Evolutionary conservation across 1,284 basidiomycete genomes (phyloP).

Genomic region (Puccinia polysora): DNA sequence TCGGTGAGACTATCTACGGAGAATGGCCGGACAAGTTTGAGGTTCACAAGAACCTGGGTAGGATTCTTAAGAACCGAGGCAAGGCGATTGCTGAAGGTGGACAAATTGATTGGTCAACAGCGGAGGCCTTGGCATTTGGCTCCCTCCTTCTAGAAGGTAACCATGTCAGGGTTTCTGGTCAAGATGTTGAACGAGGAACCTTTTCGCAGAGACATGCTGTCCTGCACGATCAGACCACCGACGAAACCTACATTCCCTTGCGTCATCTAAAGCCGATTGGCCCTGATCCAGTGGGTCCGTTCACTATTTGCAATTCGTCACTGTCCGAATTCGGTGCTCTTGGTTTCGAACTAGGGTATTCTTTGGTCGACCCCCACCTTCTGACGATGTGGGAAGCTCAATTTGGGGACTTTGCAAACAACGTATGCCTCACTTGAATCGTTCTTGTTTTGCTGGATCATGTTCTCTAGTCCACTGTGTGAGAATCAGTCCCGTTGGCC

Average conservation of each 20-base stretch:
- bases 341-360: slow-evolving; percentile 98
- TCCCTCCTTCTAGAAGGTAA: slow-evolving; percentile 85
- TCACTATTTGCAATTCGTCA: slow-evolving; percentile 94
- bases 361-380: slow-evolving; percentile 87
- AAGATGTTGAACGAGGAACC: slow-evolving; percentile 98
- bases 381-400: slow-evolving; percentile 97
- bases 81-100: slow-evolving; percentile 84
- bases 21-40: slow-evolving; percentile 61
- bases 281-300: slow-evolving; percentile 79
- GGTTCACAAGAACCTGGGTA: slow-evolving; percentile 86
- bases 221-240: slow-evolving; percentile 90
- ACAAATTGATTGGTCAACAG: slow-evolving; percentile 98
- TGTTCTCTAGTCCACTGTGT: too few relatives aligned
- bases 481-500: slow-evolving; percentile 56
- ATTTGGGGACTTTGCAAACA: slow-evolving; percentile 97
- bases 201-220: slow-evolving; percentile 99
- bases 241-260: slow-evolving; percentile 81
- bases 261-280: slow-evolving; percentile 60
- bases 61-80: slow-evolving; percentile 80
- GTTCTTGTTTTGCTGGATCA: too few relatives aligned
- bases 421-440: slow-evolving; percentile 51
- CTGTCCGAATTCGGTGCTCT: slow-evolving; percentile 92
- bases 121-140: slow-evolving; percentile 95
- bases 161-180: slow-evolving; percentile 92
- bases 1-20: slow-evolving; percentile 76